phyloP scores from a whole-genome alignment of 2,329 filamentous ascomycete genomes.

The Neophaeococcomyces mojaviensis region DNA sequence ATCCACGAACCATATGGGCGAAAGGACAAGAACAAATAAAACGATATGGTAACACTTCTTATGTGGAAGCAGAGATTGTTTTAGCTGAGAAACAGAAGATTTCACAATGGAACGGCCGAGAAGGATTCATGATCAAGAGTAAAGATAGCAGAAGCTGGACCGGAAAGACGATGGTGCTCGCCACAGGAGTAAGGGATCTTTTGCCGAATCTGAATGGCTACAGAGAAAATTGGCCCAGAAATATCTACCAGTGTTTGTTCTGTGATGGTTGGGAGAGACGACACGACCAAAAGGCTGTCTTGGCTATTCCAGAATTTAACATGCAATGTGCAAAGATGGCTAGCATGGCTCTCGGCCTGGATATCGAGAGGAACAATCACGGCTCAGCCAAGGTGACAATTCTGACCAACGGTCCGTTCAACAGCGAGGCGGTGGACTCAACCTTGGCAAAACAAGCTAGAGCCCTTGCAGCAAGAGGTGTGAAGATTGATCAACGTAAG shows the following conservation, averaged over 20 bases:
- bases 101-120: not conserved
- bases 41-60: conserved; percentile 9
- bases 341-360: conserved; percentile 3
- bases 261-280: conserved; percentile 20
- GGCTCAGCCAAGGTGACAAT: conserved; percentile 9
- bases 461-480: not conserved
- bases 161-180: conserved; percentile 19
- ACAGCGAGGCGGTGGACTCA: conserved; percentile 2
- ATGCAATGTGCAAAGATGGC: conserved; percentile 3
- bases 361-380: not conserved
- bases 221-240: conserved; percentile 21
- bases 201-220: conserved; percentile 20
- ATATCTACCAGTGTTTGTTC: conserved; percentile 23
- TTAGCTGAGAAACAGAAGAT: conserved; percentile 8
- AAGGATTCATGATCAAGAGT: conserved; percentile 10
- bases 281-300: conserved; percentile 5
- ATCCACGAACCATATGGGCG: conserved; percentile 19
- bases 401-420: conserved; percentile 12
- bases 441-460: not conserved
- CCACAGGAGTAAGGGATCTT: conserved; percentile 19
- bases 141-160: conserved; percentile 13
- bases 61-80: conserved; percentile 12
- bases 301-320: conserved; percentile 1
- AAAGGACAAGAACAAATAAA: conserved; percentile 18
- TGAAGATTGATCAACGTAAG: conserved; percentile 9